A percentile compares a stretch with the other conserved stretches of the same genome.
Conservation (phyloP, 495 filamentous ascomycete species). For the Cercophora newfieldiana region DNA sequence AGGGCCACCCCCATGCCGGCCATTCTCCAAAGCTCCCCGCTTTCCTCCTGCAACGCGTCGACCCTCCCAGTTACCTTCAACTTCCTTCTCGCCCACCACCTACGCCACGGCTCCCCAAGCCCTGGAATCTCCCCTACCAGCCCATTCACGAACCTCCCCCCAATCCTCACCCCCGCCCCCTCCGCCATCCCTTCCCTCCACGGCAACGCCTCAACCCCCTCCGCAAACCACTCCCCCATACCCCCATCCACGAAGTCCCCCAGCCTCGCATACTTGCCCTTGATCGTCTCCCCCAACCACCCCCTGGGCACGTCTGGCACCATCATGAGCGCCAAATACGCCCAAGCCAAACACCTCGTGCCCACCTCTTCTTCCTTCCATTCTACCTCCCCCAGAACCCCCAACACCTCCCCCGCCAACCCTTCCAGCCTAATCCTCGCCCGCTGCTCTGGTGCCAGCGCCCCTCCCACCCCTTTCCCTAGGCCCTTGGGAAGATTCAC, state of each 20-base stretch:
- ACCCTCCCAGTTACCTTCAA: neutral
- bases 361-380: slow-evolving; percentile 51
- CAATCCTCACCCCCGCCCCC: slow-evolving; percentile 20
- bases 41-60: neutral
- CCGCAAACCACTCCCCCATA: slow-evolving; percentile 30
- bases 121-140: slow-evolving; percentile 23
- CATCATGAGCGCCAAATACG: slow-evolving; percentile 73
- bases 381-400: slow-evolving; percentile 65
- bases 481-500: slow-evolving; percentile 32
- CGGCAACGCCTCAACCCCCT: slow-evolving; percentile 12
- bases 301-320: slow-evolving; percentile 67
- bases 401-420: slow-evolving; percentile 65
- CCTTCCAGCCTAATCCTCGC: slow-evolving; percentile 68
- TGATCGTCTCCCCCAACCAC: slow-evolving; percentile 68
- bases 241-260: slow-evolving; percentile 55
- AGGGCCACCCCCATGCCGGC: slow-evolving; percentile 25
- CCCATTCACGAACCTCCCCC: slow-evolving; percentile 34
- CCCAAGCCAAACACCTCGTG: slow-evolving; percentile 76
- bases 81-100: slow-evolving; percentile 28
- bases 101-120: slow-evolving; percentile 25
- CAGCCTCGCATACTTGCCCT: slow-evolving; percentile 53
- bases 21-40: slow-evolving; percentile 19
- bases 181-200: slow-evolving; percentile 11
- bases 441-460: slow-evolving; percentile 49
- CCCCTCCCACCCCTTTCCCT: slow-evolving; percentile 30